Evolutionary conservation across 768 basidiomycete species (phyloP).

Genomic region (Suillus clintonianus): DNA sequence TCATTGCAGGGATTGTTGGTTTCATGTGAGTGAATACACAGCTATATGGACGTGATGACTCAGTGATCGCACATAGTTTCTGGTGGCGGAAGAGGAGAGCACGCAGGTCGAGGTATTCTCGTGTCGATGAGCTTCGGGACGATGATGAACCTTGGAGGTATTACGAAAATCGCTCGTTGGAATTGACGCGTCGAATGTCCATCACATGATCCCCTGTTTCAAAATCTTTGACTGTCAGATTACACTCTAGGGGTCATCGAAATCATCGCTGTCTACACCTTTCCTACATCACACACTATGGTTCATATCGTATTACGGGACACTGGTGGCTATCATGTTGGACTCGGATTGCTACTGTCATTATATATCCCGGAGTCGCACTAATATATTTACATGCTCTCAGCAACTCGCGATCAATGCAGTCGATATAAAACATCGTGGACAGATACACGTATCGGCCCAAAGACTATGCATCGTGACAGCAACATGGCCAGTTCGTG

Average conservation of each 20-base stretch:
- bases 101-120: constrained; percentile 18
- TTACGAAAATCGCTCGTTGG: constrained; percentile 20
- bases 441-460: no score
- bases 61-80: constrained; percentile 16
- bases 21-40: constrained; percentile 33
- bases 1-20: constrained; percentile 39
- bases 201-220: background rate
- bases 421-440: no score
- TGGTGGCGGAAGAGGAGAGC: constrained; percentile 30
- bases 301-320: background rate
- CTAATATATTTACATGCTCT: no score
- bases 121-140: constrained; percentile 28
- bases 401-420: no score
- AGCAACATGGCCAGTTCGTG: no score
- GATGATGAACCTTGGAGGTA: constrained; percentile 32
- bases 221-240: background rate
- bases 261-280: no score
- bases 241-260: background rate
- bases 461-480: no score
- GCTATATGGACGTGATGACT: background rate
- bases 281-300: background rate
- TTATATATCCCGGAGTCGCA: background rate
- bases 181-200: background rate
- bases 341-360: background rate
- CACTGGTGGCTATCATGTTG: background rate